Evolutionary conservation across 2,329 filamentous ascomycete species (phyloP).

Genomic region (Colletotrichum salicis): DNA sequence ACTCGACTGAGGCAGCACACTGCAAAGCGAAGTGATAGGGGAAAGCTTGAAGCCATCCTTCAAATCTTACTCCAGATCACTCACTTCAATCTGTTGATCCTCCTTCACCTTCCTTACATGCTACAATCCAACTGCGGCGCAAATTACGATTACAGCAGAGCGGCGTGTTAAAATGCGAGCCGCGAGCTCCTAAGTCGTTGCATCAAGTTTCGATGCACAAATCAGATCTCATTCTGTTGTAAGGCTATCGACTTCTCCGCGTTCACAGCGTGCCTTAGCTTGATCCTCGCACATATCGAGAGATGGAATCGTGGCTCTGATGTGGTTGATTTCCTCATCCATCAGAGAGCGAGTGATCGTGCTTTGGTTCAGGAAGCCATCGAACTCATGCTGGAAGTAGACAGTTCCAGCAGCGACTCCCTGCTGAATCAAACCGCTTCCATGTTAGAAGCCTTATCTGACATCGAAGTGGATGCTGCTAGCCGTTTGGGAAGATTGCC

Average conservation of each 20-base stretch:
- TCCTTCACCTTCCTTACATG: slow-evolving; percentile 48
- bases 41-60: slow-evolving; percentile 38
- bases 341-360: slow-evolving; percentile 51
- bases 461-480: slow-evolving; percentile 8
- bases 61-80: slow-evolving; percentile 43
- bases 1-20: neutral
- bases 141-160: slow-evolving; percentile 43
- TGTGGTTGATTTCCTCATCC: slow-evolving; percentile 45
- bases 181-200: slow-evolving; percentile 51
- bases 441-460: slow-evolving; percentile 42
- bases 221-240: slow-evolving; percentile 42
- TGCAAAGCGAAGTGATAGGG: neutral
- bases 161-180: slow-evolving; percentile 48
- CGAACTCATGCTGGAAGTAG: slow-evolving; percentile 46
- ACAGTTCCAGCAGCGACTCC: slow-evolving; percentile 40
- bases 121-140: slow-evolving; percentile 32
- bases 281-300: slow-evolving; percentile 50
- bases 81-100: slow-evolving; percentile 46
- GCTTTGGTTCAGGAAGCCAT: slow-evolving; percentile 49
- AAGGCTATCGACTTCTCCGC: slow-evolving; percentile 49
- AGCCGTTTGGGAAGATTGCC: too few species aligned
- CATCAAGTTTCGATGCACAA: slow-evolving; percentile 44
- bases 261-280: slow-evolving; percentile 49
- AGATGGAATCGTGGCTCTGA: neutral
- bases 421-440: slow-evolving; percentile 41